Percentiles rank a stretch among this genome's conserved stretches.
Conservation (phyloP, 345 rosid species). For the Acer negundo region DNA sequence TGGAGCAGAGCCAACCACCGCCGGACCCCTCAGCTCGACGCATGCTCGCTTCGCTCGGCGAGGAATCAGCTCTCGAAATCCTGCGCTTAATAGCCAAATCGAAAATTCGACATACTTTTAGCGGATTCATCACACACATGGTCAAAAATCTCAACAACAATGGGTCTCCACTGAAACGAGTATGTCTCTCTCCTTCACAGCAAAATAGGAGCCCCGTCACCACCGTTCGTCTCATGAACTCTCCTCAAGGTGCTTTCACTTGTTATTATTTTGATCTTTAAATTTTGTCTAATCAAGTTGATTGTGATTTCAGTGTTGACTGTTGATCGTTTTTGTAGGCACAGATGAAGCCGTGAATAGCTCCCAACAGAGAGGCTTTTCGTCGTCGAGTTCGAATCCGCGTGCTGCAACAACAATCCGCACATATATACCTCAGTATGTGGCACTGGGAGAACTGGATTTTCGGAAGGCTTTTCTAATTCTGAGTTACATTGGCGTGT, state of each 20-base stretch:
- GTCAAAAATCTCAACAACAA: not conserved
- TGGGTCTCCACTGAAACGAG: conserved; percentile 4
- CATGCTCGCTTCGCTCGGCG: conserved; percentile 35
- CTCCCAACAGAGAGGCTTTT: too few species aligned
- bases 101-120: conserved; percentile 6
- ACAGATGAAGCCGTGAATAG: not conserved
- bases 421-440: conserved; percentile 30
- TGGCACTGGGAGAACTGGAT: conserved; percentile 63
- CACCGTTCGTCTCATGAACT: not conserved
- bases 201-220: not conserved
- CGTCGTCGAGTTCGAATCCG: not conserved
- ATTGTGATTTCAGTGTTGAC: too few species aligned
- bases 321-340: not conserved
- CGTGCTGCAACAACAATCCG: not conserved
- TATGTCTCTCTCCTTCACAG: not conserved
- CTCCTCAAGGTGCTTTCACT: not conserved
- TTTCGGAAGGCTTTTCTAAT: conserved; percentile 63
- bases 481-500: conserved; percentile 63
- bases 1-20: conserved; percentile 28
- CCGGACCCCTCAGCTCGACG: conserved; percentile 26
- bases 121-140: conserved; percentile 6
- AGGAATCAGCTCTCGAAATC: conserved; percentile 33
- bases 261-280: not conserved
- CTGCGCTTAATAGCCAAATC: conserved; percentile 14
- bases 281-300: not conserved